These are phyloP conservation scores for Myriangium duriaei DNA, from an alignment of 2,329 filamentous ascomycete species.

Conservation along the genomic window DNA sequence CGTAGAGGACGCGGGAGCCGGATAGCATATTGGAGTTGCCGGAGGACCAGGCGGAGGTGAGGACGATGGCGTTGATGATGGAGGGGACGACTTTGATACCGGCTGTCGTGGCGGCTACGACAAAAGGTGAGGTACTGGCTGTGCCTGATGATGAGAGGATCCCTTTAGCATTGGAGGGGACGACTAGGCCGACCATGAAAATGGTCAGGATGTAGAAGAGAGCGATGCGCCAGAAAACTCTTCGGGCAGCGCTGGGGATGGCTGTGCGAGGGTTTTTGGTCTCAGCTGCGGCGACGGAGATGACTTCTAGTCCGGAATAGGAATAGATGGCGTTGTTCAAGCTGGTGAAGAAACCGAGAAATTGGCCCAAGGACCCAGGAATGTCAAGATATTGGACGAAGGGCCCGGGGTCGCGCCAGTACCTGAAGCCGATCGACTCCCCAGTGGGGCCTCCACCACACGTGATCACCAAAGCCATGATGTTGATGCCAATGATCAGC, in stretches of 20 bases:
- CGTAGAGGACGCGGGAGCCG: conserved; percentile 13
- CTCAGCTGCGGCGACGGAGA: conserved; percentile 15
- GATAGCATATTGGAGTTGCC: conserved; percentile 33
- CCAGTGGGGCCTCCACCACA: conserved; percentile 13
- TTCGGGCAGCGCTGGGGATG: conserved; percentile 42
- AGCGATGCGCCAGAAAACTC: conserved; percentile 46
- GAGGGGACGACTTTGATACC: conserved; percentile 45
- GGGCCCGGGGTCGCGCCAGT: conserved; percentile 14
- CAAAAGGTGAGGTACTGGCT: conserved; percentile 40
- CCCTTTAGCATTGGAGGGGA: conserved; percentile 37
- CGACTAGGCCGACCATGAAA: conserved; percentile 45
- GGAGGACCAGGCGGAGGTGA: conserved; percentile 50
- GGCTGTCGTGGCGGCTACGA: conserved; percentile 34
- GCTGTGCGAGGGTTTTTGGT: conserved; percentile 22
- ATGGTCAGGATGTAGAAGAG: conserved; percentile 43
- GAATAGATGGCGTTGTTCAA: conserved; percentile 13
- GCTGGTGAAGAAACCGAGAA: conserved; percentile 13
- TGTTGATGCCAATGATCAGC: conserved; percentile 15
- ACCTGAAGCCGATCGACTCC: conserved; percentile 13
- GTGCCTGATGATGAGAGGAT: conserved; percentile 40
- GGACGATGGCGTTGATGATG: conserved; percentile 55
- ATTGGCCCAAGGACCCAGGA: conserved; percentile 11
- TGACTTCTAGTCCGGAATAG: conserved; percentile 16
- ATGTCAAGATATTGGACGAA: conserved; percentile 14
- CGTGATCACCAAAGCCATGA: conserved; percentile 15